Percentiles rank a stretch among this genome's conserved stretches.
Conservation (phyloP, 257 asterid genomes). For the Gentiana macrophylla region DNA sequence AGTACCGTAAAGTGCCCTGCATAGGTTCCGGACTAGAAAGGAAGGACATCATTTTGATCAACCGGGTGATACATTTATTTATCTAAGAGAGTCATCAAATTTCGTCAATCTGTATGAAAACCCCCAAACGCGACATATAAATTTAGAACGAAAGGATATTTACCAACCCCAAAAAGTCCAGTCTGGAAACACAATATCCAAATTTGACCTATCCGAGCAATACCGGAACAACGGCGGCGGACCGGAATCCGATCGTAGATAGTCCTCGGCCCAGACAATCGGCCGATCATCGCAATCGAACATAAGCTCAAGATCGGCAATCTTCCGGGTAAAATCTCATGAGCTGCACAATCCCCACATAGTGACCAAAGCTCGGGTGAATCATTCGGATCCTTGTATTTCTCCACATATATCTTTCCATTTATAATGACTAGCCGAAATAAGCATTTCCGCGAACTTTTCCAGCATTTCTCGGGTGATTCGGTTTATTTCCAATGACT, state of each 20-base stretch:
- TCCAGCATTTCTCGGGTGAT: slow-evolving; percentile 19
- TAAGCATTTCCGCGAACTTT: slow-evolving; percentile 10
- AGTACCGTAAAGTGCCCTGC: too few relatives aligned
- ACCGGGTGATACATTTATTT: too few relatives aligned
- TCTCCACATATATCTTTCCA: slow-evolving; percentile 19
- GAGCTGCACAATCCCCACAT: slow-evolving; percentile 24
- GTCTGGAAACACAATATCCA: slow-evolving; percentile 93
- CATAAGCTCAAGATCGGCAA: slow-evolving; percentile 26
- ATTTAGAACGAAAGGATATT: neutral
- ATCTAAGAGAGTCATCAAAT: too few relatives aligned
- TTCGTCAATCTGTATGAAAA: too few relatives aligned
- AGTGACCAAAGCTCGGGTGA: slow-evolving; percentile 13
- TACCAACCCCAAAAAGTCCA: slow-evolving; percentile 99
- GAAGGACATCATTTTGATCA: too few relatives aligned
- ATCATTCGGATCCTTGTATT: neutral
- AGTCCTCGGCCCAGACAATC: slow-evolving; percentile 8
- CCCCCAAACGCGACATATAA: neutral
- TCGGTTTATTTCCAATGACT: slow-evolving; percentile 23
- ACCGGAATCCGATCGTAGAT: slow-evolving; percentile 25
- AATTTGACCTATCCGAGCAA: slow-evolving; percentile 58
- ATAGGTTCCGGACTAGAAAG: too few relatives aligned
- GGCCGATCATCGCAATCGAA: slow-evolving; percentile 24
- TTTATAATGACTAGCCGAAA: slow-evolving; percentile 20
- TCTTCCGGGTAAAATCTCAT: slow-evolving; percentile 18
- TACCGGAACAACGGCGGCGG: slow-evolving; percentile 69